Evolutionary conservation across 2,329 filamentous ascomycete species (phyloP), one percentile per base, ranked within the genome.

Genomic region (Aspergillus fischeri): DNA sequence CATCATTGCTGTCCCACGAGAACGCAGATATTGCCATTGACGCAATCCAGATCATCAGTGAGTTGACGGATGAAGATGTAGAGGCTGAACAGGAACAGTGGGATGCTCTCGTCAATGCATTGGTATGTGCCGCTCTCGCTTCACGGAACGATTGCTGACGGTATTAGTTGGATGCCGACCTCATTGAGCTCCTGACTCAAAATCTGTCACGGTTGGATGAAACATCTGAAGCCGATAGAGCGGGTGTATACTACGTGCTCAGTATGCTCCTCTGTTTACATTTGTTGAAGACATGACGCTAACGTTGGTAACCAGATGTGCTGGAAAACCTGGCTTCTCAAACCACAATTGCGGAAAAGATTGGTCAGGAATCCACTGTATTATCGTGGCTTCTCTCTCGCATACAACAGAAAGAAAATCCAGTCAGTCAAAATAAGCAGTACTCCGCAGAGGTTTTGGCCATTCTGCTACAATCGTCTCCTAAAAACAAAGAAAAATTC

Each of bases 1-100:
- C 96, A 1, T 85, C 87, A 1, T 76, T 99, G 53, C 78, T 99
- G 51, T 88, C 93, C 17, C 94, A 99, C 72, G 94, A 99, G 67
- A 99, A 99, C 72, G 93, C 92, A 0, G 94, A 99, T 69, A 95
- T 99, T 63, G 92, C 94, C 10, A 96, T 97, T 66, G 90, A 89
- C 61, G 90, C 89, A 0, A 87, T 96, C 51, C 90, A 97, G 76
- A 90, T 97, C 49, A 85, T 99, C 52, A 87, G 86, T 55, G 94
- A 99, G 76, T 78, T 97, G 64, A 95, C 91, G 14, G 94, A 97
- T 67, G 92, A 99, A 70, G 93, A 97, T 69, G 91, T 96, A 2
- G 82, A 87, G 45, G 91, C 90, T 2, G 86, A 88, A 58, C 87
- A 92, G 65, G 85, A 85, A 55, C 86, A 97, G 67, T 97, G 92